Base-by-base conservation (phyloP, 805 yeast genomes). In the Metahyphopichia silvanorum region DNA sequence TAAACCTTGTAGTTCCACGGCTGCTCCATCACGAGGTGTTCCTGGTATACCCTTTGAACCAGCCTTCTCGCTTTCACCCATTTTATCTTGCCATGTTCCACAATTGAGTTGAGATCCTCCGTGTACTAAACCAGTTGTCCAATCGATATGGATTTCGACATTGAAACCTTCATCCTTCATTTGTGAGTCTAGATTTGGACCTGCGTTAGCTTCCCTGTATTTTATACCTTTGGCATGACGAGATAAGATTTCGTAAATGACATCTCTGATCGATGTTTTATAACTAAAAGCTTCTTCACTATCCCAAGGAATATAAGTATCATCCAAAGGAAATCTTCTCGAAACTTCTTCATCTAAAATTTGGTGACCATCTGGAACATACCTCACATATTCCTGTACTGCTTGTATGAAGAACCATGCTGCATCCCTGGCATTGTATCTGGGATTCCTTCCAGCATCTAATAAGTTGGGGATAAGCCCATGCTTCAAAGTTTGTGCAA, bases 11-110 rank as follows among this genome's bases (percentile, higher is more conserved):
- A 91, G 83, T 58, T 91, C 98, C 35, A 91, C 71, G 2, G 95
- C 96, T 1, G 97, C 96, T 22, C 98, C 98, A 59, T 89, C 96
- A 53, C 98, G 76, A 16, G 98, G 98, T 0, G 98, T 91, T 2
- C 98, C 98, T 1, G 98, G 98, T 21, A 76, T 67, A n/a, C 98
- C 98, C 46, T 82, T 84, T 38, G 78, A 81, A 1, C 83, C 82
- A 0, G 98, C 96, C 35, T 61, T 69, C 21, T 59, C 78, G 50
- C 95, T 85, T 63, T 93, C 98, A 16, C 98, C 98, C 98, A 91
- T 91, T 63, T 91, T 91, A 61, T 91, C 98, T 96, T 89, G 91
- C 98, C 98, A 91, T 0, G 98, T 93, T 15, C 98, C 98, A 65
- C 98, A 91, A 54, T 91, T 91, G 55, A 63, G 77, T 57, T 85